These are phyloP conservation scores for Ophiostoma quercus DNA, from an alignment of 2,329 filamentous ascomycete genomes.

Conservation along the genomic window DNA sequence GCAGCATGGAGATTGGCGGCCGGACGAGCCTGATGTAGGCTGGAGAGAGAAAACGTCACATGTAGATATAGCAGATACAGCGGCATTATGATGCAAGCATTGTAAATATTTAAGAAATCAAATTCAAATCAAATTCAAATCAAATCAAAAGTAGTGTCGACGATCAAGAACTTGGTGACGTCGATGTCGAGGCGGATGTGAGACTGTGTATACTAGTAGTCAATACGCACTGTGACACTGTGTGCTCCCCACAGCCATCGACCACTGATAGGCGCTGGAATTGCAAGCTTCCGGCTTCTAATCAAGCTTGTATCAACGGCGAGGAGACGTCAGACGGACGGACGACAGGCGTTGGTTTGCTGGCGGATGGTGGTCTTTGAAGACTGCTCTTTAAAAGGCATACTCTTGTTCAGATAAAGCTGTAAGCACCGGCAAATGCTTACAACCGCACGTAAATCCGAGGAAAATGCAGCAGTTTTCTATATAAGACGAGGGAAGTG, in stretches of 20 bases:
- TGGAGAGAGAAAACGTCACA: neutral
- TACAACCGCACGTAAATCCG: neutral
- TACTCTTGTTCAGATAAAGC: neutral
- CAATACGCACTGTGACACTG: neutral
- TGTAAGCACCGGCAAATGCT: neutral
- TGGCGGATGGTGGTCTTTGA: neutral
- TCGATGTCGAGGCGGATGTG: neutral
- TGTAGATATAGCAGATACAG: neutral
- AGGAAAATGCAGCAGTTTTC: neutral
- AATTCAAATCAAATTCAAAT: neutral
- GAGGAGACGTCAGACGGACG: neutral
- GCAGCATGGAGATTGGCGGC: conserved; percentile 85
- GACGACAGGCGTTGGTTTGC: no score
- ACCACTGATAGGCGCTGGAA: conserved; percentile 10
- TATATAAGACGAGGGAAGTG: neutral
- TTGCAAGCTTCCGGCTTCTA: conserved; percentile 5
- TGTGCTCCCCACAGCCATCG: neutral
- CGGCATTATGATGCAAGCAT: neutral
- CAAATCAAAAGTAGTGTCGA: no score
- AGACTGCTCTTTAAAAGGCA: neutral
- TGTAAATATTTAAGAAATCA: neutral
- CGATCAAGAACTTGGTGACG: neutral
- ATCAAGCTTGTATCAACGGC: neutral
- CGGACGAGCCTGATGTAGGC: conserved; percentile 83
- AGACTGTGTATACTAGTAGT: neutral